phyloP scores from a whole-genome alignment of 2,329 filamentous ascomycete species.

The Sclerotinia trifoliorum region DNA sequence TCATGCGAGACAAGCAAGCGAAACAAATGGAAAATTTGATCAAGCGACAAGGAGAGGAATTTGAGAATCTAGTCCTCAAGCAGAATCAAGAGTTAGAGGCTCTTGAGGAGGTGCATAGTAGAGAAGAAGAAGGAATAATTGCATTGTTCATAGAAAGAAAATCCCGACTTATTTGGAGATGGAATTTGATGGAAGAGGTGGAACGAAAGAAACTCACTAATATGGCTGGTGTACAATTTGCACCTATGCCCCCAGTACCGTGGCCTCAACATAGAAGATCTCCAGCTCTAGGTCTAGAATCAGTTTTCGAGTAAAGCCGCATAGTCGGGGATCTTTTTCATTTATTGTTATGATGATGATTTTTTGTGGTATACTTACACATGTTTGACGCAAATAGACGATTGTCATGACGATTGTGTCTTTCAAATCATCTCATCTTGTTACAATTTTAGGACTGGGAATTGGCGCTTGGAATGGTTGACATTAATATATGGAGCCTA shows the following conservation, averaged over 20 bases:
- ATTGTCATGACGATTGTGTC: background rate
- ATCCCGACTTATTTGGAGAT: conserved; percentile 48
- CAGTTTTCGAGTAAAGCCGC: conserved; percentile 29
- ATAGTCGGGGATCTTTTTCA: background rate
- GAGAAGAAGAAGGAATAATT: conserved; percentile 52
- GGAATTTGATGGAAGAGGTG: conserved; percentile 54
- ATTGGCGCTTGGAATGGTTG: conserved; percentile 1
- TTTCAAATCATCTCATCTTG: background rate
- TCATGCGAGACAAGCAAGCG: conserved; percentile 62
- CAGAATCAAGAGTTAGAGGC: conserved; percentile 50
- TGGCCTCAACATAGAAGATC: conserved; percentile 41
- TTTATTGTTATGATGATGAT: background rate
- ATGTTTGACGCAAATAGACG: conserved; percentile 4
- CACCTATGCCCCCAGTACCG: conserved; percentile 41
- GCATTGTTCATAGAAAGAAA: conserved; percentile 48
- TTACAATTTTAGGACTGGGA: background rate
- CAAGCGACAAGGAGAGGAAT: conserved; percentile 53
- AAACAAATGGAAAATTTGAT: conserved; percentile 60
- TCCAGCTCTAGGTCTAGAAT: conserved; percentile 28
- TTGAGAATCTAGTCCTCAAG: conserved; percentile 47
- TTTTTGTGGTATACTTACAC: background rate
- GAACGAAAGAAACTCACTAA: conserved; percentile 53
- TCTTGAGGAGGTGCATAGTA: conserved; percentile 48
- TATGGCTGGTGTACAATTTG: conserved; percentile 46
- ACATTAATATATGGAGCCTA: background rate